phyloP scores from a whole-genome alignment of 192 early-diverging fungal genomes.

The Phlyctochytrium arcticum region DNA sequence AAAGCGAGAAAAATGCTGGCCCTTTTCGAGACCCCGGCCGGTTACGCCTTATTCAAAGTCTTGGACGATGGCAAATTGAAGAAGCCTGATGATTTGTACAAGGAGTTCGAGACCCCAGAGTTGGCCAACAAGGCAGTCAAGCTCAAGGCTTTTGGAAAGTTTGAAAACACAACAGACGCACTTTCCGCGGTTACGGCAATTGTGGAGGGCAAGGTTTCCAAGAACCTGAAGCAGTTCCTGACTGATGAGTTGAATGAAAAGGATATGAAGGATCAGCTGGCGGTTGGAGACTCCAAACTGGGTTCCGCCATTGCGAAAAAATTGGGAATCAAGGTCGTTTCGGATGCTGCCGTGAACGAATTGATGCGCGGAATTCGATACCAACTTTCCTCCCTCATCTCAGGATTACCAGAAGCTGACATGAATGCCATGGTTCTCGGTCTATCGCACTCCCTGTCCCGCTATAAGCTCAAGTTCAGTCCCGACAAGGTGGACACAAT shows the following conservation, averaged over 20 bases:
- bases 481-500: conserved; percentile 99
- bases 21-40: conserved; percentile 95
- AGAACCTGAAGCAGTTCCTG: conserved; percentile 93
- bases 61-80: conserved; percentile 83
- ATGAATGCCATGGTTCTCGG: conserved; percentile 95
- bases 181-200: conserved; percentile 93
- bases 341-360: conserved; percentile 81
- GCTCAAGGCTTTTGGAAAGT: conserved; percentile 94
- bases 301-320: conserved; percentile 82
- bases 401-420: conserved; percentile 80
- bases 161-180: conserved; percentile 97
- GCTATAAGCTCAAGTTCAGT: conserved; percentile 99
- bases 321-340: conserved; percentile 76
- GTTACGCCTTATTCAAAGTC: conserved; percentile 96
- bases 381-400: conserved; percentile 88
- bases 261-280: conserved; percentile 87
- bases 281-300: conserved; percentile 92
- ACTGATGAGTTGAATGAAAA: conserved; percentile 75
- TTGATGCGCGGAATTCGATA: conserved; percentile 93
- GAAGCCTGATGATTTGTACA: conserved; percentile 81
- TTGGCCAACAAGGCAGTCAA: conserved; percentile 88
- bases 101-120: conserved; percentile 85
- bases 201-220: conserved; percentile 93
- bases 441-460: conserved; percentile 97
- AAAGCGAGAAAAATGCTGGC: conserved; percentile 70